Percentiles rank a stretch among this genome's conserved stretches.
phyloP scores from a whole-genome alignment of 345 rosid species.

The Lepidium africanum region DNA sequence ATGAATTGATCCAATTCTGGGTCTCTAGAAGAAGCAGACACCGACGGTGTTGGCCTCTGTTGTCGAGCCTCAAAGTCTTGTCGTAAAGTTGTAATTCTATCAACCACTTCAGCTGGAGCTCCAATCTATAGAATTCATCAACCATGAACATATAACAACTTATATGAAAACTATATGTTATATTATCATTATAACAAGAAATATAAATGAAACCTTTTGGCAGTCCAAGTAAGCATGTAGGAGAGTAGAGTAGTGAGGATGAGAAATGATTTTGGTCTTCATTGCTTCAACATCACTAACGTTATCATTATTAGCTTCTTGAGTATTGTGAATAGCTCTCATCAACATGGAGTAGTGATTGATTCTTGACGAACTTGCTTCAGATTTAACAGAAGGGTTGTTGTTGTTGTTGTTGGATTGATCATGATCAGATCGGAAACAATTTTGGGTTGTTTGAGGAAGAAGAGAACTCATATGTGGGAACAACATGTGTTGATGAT shows the following conservation, averaged over 20 bases:
- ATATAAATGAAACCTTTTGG: conserved; percentile 53
- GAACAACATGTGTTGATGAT: conserved; percentile 29
- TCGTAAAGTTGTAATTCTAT: conserved; percentile 54
- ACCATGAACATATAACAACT: conserved; percentile 4
- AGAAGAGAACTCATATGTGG: conserved; percentile 27
- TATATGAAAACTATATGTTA: neutral
- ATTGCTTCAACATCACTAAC: conserved; percentile 55
- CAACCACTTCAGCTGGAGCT: conserved; percentile 87
- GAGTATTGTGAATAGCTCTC: conserved; percentile 39
- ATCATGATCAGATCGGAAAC: conserved; percentile 49
- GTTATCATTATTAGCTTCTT: conserved; percentile 30
- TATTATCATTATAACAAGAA: neutral
- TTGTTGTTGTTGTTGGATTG: conserved; percentile 21
- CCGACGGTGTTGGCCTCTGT: conserved; percentile 50
- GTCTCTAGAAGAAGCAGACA: conserved; percentile 44
- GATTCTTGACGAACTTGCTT: conserved; percentile 48
- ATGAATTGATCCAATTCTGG: conserved; percentile 98
- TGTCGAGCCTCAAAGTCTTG: conserved; percentile 67
- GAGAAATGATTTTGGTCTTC: conserved; percentile 90
- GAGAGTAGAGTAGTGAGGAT: conserved; percentile 84
- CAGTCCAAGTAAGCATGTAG: conserved; percentile 94
- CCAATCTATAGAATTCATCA: conserved; percentile 50
- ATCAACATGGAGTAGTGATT: conserved; percentile 55
- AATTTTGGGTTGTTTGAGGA: conserved; percentile 39
- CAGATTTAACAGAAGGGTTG: conserved; percentile 60